phyloP scores from a whole-genome alignment of 2,329 filamentous ascomycete species.

The Ceratocystis lukuohia region DNA sequence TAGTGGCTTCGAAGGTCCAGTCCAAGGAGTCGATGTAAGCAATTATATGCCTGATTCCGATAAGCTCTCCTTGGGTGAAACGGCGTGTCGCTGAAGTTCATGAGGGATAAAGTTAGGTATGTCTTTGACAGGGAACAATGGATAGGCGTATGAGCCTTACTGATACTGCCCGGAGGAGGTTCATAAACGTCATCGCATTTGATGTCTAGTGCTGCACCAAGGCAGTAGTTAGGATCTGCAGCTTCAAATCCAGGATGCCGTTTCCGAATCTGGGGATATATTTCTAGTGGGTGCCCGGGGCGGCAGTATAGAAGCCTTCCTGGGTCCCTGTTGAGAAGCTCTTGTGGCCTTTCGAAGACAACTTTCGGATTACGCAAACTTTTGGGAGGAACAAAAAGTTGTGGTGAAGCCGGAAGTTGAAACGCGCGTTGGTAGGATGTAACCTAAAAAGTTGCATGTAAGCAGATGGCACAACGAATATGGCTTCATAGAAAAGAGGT shows the following conservation, averaged over 20 bases:
- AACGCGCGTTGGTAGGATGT: background rate
- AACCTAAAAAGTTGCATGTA: background rate
- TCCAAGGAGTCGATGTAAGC: slow-evolving; percentile 5
- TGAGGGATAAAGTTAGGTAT: background rate
- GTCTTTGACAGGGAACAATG: background rate
- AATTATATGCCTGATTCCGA: background rate
- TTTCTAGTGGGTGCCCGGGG: background rate
- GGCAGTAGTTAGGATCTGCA: background rate
- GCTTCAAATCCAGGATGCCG: slow-evolving; percentile 4
- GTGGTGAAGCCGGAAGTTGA: background rate
- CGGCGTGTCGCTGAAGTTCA: slow-evolving; percentile 2
- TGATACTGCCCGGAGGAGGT: background rate
- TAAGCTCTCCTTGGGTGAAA: background rate
- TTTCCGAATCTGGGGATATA: background rate
- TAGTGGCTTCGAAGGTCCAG: slow-evolving; percentile 7
- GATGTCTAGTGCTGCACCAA: slow-evolving; percentile 1
- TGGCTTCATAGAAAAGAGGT: background rate
- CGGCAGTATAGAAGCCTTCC: background rate
- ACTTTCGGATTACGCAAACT: background rate
- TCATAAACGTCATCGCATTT: slow-evolving; percentile 9
- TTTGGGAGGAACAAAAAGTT: background rate
- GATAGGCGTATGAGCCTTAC: background rate
- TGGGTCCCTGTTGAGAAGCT: background rate
- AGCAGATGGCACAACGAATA: background rate
- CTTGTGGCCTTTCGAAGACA: background rate